A percentile compares a stretch with the other conserved stretches of the same genome.
phyloP scores from a whole-genome alignment of 805 yeast species.

The Diddensiella transvaalensis region DNA sequence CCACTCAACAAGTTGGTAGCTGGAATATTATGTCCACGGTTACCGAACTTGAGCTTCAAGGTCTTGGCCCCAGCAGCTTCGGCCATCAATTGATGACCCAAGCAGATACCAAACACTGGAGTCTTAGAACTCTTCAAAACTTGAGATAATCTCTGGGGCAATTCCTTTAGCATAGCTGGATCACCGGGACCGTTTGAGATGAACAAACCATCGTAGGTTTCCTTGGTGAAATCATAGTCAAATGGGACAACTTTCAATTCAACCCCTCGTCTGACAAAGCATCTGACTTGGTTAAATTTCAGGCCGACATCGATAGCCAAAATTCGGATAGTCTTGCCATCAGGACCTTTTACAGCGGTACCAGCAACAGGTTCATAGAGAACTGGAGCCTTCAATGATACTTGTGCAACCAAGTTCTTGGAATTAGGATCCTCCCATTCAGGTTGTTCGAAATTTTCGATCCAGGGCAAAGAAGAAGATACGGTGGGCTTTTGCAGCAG shows the following conservation, averaged over 20 bases:
- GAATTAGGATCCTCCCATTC: constrained; percentile 93
- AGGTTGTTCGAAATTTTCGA: constrained; percentile 60
- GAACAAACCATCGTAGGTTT: constrained; percentile 91
- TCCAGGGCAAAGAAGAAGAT: constrained; percentile 52
- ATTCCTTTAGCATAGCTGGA: constrained; percentile 76
- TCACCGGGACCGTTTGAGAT: constrained; percentile 99
- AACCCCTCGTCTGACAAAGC: constrained; percentile 94
- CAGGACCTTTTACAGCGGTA: constrained; percentile 50
- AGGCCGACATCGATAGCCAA: constrained; percentile 96
- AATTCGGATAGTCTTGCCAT: constrained; percentile 77
- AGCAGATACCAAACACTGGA: constrained; percentile 96
- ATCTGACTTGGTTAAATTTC: constrained; percentile 96
- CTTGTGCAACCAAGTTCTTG: constrained; percentile 87
- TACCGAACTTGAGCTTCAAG: constrained; percentile 90
- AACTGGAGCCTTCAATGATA: constrained; percentile 73
- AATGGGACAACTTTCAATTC: constrained; percentile 94
- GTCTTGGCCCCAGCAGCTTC: constrained; percentile 95
- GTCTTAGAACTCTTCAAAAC: constrained; percentile 65
- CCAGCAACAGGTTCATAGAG: constrained; percentile 67
- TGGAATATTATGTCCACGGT: constrained; percentile 99
- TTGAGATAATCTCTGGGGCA: constrained; percentile 56
- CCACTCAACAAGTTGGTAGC: constrained; percentile 87
- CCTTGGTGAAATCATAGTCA: constrained; percentile 79
- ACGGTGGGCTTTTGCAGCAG: constrained; percentile 49
- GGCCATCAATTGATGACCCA: constrained; percentile 96